phyloP scores from a whole-genome alignment of 164 flowering plant species.

The Vitis cinerea region DNA sequence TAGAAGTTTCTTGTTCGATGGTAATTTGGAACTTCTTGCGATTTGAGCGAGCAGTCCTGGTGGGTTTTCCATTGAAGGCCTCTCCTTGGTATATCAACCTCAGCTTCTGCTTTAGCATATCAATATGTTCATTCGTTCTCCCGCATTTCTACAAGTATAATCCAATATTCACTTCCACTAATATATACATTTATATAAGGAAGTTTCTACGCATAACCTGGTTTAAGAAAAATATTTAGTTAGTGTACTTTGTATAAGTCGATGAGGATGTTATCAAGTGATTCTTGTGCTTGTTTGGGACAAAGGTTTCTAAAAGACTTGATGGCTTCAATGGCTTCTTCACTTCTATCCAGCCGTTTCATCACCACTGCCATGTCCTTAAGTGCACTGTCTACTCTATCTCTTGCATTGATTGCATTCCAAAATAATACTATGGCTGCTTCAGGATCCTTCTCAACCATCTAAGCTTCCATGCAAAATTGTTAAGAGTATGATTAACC shows the following conservation, averaged over 20 bases:
- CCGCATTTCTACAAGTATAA: conserved; percentile 28
- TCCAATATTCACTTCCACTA: no score
- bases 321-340: no score
- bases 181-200: no score
- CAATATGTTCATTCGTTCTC: conserved; percentile 32
- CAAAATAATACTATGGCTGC: conserved; percentile 13
- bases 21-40: conserved; percentile 41
- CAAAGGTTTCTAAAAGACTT: not conserved
- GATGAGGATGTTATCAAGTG: conserved; percentile 16
- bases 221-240: not conserved
- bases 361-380: no score
- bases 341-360: no score
- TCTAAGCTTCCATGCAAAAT: not conserved
- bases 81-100: conserved; percentile 29
- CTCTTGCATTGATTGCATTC: conserved; percentile 15
- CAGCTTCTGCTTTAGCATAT: conserved; percentile 29
- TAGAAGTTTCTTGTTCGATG: conserved; percentile 12
- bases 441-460: conserved; percentile 14
- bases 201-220: not conserved
- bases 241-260: conserved; percentile 8
- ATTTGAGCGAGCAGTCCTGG: conserved; percentile 33
- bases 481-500: no score
- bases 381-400: no score
- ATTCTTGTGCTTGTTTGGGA: conserved; percentile 13
- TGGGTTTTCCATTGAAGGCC: conserved; percentile 36